phyloP scores from a whole-genome alignment of 352 stramenopile genomes.

The Pelagophyceae sp. region DNA sequence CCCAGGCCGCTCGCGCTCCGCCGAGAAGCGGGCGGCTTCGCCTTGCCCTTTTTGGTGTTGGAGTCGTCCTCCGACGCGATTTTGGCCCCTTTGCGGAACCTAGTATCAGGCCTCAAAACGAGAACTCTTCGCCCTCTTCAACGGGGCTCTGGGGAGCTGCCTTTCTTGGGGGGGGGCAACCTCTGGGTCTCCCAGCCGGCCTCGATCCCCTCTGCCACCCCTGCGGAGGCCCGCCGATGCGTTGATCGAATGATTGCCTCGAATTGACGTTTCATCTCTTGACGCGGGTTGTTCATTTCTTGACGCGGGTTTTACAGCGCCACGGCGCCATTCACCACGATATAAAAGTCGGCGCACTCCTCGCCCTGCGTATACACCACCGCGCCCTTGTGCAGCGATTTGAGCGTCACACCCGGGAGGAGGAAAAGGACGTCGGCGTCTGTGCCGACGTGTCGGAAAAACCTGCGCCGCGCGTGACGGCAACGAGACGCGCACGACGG shows the following conservation, averaged over 20 bases:
- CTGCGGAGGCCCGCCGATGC: no score
- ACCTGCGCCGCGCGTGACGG: no score
- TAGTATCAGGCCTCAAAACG: no score
- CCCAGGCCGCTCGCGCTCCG: neutral
- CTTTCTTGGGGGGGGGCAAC: no score
- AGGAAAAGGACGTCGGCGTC: no score
- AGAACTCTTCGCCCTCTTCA: no score
- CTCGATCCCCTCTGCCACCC: neutral
- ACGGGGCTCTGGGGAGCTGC: no score
- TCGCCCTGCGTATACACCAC: neutral
- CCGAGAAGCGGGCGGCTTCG: neutral
- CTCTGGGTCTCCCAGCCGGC: neutral
- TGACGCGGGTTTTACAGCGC: neutral
- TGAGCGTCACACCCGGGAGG: neutral
- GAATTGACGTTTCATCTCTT: no score
- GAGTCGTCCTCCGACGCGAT: neutral
- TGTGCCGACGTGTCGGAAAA: neutral
- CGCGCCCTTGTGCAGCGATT: neutral
- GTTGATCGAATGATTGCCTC: no score
- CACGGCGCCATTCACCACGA: neutral
- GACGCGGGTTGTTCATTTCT: no score
- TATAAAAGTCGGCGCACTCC: neutral
- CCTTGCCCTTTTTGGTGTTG: neutral
- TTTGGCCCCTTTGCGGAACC: no score
- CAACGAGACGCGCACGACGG: neutral